Evolutionary conservation across 192 early-diverging fungal species (phyloP).

Genomic region (Coemansia sp.): DNA sequence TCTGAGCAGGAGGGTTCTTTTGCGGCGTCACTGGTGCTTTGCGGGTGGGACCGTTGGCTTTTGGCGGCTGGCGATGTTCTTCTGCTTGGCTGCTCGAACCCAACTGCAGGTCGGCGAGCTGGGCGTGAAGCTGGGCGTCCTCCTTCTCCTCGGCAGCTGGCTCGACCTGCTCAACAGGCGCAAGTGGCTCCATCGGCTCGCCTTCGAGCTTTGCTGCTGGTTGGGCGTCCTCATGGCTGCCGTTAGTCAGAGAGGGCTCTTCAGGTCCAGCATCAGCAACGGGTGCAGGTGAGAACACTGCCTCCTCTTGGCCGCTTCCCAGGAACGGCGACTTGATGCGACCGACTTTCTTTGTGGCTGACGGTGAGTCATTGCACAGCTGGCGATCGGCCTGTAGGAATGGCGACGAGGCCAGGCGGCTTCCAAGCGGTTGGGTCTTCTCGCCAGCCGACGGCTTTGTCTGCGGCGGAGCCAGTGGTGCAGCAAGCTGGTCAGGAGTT

Average conservation of each 20-base stretch:
- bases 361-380: slow-evolving; percentile 8
- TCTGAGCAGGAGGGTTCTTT: not conserved
- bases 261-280: not conserved
- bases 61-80: not conserved
- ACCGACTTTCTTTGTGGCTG: slow-evolving; percentile 22
- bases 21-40: not conserved
- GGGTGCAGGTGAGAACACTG: not conserved
- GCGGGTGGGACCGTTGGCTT: not conserved
- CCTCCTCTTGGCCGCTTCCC: slow-evolving; percentile 7
- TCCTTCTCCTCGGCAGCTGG: not conserved
- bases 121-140: slow-evolving; percentile 1
- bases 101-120: slow-evolving; percentile 20
- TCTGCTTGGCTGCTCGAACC: not conserved
- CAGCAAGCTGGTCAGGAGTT: slow-evolving; percentile 1
- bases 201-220: not conserved
- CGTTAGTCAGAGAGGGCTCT: not conserved
- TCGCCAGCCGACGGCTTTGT: slow-evolving; percentile 13
- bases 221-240: not conserved
- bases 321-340: slow-evolving; percentile 51
- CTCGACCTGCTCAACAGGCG: too few relatives aligned
- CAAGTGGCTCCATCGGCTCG: too few relatives aligned
- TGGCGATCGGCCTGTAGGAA: slow-evolving; percentile 49
- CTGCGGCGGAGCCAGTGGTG: slow-evolving; percentile 16
- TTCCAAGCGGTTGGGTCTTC: slow-evolving; percentile 28
- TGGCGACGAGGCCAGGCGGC: slow-evolving; percentile 40